These are phyloP conservation scores for Crithidia mellificae DNA, from an alignment of 208 protist species.

Conservation along the genomic window DNA sequence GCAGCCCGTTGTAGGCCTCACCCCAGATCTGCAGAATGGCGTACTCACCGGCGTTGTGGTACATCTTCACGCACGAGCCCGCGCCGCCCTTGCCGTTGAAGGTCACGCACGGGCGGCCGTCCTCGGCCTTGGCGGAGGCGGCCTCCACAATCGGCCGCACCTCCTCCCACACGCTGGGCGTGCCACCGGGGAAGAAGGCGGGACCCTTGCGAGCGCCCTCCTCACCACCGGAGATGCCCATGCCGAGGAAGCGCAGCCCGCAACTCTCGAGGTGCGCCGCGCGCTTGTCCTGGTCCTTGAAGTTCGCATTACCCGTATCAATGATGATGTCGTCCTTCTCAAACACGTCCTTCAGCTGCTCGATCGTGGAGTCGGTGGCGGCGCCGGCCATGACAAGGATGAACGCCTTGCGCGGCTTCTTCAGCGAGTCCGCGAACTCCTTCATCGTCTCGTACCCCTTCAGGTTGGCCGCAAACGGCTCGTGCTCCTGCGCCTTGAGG, in stretches of 20 bases:
- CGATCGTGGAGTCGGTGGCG: slow-evolving; percentile 95
- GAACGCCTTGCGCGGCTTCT: slow-evolving; percentile 92
- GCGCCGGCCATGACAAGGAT: slow-evolving; percentile 97
- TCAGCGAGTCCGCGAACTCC: slow-evolving; percentile 75
- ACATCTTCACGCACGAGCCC: slow-evolving; percentile 99
- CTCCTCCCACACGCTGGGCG: slow-evolving; percentile 88
- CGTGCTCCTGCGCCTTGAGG: slow-evolving; percentile 62
- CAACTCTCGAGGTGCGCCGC: slow-evolving; percentile 77
- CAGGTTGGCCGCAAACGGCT: slow-evolving; percentile 63
- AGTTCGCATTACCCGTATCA: slow-evolving; percentile 96
- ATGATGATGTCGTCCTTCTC: slow-evolving; percentile 95
- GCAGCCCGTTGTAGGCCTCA: slow-evolving; percentile 96
- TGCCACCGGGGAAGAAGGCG: slow-evolving; percentile 98
- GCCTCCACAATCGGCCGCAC: slow-evolving; percentile 96
- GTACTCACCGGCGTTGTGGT: slow-evolving; percentile 99
- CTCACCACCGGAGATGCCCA: slow-evolving; percentile 99
- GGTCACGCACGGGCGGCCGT: slow-evolving; percentile 92
- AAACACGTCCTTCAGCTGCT: slow-evolving; percentile 80
- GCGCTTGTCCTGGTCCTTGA: slow-evolving; percentile 94
- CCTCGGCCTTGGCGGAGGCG: slow-evolving; percentile 95
- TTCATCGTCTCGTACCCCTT: slow-evolving; percentile 80
- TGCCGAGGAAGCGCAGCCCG: slow-evolving; percentile 94
- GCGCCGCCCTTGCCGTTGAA: slow-evolving; percentile 96
- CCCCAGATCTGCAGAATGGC: slow-evolving; percentile 98
- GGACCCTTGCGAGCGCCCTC: slow-evolving; percentile 98